phyloP scores from a whole-genome alignment of 2,329 filamentous ascomycete species.

The Fusarium chlamydosporum region DNA sequence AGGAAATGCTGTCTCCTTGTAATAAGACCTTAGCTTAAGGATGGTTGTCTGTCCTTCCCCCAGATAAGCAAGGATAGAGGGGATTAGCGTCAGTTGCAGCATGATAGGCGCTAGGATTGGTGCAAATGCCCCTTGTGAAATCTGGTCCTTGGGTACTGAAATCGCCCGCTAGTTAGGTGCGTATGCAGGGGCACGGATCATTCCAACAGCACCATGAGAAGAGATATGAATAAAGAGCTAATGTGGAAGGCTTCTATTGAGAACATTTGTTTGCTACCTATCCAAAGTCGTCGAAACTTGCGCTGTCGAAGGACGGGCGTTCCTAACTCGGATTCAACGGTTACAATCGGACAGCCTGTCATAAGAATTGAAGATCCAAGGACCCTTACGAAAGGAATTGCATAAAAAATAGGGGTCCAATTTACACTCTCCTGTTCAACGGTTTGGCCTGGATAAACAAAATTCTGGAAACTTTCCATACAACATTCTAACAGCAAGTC shows the following conservation, averaged over 20 bases:
- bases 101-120: constrained; percentile 48
- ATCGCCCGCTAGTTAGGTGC: constrained; percentile 37
- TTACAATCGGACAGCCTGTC: too few relatives aligned
- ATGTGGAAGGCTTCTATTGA: constrained; percentile 8
- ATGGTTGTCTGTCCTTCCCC: constrained; percentile 43
- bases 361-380: not conserved
- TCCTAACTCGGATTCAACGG: not conserved
- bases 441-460: constrained; percentile 11
- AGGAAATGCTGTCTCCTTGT: constrained; percentile 5
- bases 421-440: constrained; percentile 41
- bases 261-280: not conserved
- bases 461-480: constrained; percentile 2
- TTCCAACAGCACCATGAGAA: constrained; percentile 21
- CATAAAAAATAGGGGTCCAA: constrained; percentile 43
- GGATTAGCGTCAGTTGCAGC: constrained; percentile 39
- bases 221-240: constrained; percentile 13
- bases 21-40: constrained; percentile 10
- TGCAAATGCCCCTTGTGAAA: constrained; percentile 37
- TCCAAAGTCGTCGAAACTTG: not conserved
- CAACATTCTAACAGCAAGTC: not conserved
- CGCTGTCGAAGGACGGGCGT: not conserved
- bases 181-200: constrained; percentile 43
- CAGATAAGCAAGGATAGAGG: constrained; percentile 43
- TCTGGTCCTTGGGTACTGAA: constrained; percentile 37
- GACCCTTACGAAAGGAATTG: constrained; percentile 9